Conservation (phyloP, 2,329 filamentous ascomycete species). For the Monosporascus sp. region DNA sequence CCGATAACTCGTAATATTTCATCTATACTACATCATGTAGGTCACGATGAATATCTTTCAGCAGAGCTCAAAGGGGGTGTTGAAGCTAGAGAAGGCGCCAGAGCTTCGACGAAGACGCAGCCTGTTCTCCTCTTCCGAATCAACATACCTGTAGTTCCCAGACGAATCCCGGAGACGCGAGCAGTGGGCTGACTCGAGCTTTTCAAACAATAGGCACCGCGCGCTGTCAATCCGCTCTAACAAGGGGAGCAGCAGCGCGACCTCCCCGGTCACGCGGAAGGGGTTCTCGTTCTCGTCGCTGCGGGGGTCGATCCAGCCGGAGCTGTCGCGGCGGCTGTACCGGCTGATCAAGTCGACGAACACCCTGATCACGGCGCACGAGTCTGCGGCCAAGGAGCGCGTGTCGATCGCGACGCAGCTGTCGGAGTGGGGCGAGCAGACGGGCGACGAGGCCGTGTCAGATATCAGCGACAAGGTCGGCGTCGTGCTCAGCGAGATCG, state of each 20-base stretch:
- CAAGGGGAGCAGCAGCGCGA: slow-evolving; percentile 34
- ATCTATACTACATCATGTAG: background rate
- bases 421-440: slow-evolving; percentile 94
- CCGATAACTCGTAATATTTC: background rate
- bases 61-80: background rate
- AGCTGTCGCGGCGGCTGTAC: slow-evolving; percentile 83
- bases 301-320: slow-evolving; percentile 77
- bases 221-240: slow-evolving; percentile 28
- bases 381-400: slow-evolving; percentile 78
- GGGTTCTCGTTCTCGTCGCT: slow-evolving; percentile 84
- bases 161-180: background rate
- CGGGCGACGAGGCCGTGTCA: slow-evolving; percentile 76
- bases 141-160: background rate
- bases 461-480: slow-evolving; percentile 95
- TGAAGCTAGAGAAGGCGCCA: background rate
- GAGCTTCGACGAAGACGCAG: background rate
- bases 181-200: slow-evolving; percentile 7
- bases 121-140: background rate
- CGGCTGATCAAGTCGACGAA: slow-evolving; percentile 94
- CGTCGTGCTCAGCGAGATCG: slow-evolving; percentile 85
- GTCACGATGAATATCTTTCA: background rate
- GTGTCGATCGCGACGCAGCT: slow-evolving; percentile 81
- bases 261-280: slow-evolving; percentile 43
- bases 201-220: slow-evolving; percentile 17
- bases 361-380: slow-evolving; percentile 77